Evolutionary conservation across 1,139 yeast genomes (phyloP).

Genomic region (Candida anutae): DNA sequence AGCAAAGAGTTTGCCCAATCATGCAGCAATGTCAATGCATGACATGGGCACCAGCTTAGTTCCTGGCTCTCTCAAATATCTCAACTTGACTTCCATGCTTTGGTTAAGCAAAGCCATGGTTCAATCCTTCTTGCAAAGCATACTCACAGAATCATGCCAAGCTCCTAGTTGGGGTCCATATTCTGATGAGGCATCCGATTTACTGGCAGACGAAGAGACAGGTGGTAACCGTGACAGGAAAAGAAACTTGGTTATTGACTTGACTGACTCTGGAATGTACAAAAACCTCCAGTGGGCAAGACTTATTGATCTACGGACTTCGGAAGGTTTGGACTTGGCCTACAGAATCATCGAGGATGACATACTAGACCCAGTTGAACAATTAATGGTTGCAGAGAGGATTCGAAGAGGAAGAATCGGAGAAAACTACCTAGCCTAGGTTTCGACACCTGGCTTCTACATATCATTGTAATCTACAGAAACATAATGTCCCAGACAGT

Average conservation of each 20-base stretch:
- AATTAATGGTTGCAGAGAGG: conserved; percentile 23
- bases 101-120: conserved; percentile 44
- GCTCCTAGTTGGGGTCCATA: conserved; percentile 7
- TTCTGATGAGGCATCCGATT: conserved; percentile 3
- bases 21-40: neutral
- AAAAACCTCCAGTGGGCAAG: conserved; percentile 51
- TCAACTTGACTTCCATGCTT: conserved; percentile 40
- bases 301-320: conserved; percentile 22
- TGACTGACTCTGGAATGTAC: conserved; percentile 53
- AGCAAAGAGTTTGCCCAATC: conserved; percentile 1
- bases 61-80: conserved; percentile 14
- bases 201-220: conserved; percentile 2
- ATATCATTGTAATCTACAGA: too few relatives aligned
- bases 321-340: conserved; percentile 24
- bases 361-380: conserved; percentile 23
- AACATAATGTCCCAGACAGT: conserved; percentile 20
- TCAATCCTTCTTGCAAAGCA: conserved; percentile 21
- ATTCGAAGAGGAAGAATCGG: conserved; percentile 39
- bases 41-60: neutral
- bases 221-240: neutral
- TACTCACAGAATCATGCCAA: conserved; percentile 2
- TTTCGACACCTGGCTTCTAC: too few relatives aligned
- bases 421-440: conserved; percentile 27
- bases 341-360: conserved; percentile 25
- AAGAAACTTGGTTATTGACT: conserved; percentile 29